These are phyloP conservation scores for Alnus glutinosa DNA, from an alignment of 306 rosid species.

Conservation along the genomic window DNA sequence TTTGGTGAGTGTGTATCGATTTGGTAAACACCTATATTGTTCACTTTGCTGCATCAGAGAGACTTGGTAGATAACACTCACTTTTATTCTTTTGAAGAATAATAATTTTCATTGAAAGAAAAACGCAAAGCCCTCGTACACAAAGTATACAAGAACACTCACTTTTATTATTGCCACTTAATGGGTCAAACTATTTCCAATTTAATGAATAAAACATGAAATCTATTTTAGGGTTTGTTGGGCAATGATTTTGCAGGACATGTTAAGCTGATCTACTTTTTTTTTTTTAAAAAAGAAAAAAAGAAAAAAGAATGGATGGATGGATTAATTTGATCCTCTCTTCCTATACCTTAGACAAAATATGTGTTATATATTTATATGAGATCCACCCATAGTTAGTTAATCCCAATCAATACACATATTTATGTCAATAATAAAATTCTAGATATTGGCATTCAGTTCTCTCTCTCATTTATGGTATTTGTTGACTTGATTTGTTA, in stretches of 20 bases:
- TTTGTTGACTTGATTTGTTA: neutral
- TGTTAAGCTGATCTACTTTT: neutral
- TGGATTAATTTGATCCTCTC: neutral
- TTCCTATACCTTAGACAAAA: neutral
- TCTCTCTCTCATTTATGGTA: neutral
- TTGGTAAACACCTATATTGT: neutral
- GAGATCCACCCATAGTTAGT: too few species aligned
- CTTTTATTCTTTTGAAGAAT: neutral
- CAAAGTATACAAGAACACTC: too few species aligned
- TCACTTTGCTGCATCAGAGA: neutral
- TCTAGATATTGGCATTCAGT: neutral
- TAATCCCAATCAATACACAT: too few species aligned
- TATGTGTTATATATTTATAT: too few species aligned
- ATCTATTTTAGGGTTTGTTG: neutral
- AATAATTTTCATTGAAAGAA: too few species aligned
- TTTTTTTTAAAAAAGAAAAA: too few species aligned
- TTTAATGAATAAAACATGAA: neutral
- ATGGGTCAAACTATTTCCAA: neutral
- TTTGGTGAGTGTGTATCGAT: slow-evolving; percentile 58
- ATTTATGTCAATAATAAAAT: neutral
- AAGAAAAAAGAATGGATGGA: neutral
- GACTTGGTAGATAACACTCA: slow-evolving; percentile 11
- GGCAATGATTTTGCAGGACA: neutral
- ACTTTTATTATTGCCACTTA: neutral
- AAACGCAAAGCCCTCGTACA: too few species aligned